Evolutionary conservation across 371 early-diverging fungal species (phyloP).

Genomic region (Mucor circinelloides): DNA sequence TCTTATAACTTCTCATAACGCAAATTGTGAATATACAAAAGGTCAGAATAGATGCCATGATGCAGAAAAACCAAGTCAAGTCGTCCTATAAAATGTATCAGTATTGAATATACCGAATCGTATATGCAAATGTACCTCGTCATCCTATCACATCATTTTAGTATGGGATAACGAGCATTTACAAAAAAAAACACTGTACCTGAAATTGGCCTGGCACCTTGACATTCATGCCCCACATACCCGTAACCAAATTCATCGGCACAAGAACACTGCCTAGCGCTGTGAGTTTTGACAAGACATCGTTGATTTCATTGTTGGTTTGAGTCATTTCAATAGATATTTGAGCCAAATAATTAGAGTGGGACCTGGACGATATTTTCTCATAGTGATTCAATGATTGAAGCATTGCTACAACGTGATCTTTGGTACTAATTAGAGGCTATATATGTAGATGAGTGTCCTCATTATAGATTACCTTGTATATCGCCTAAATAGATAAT

Average conservation of each 20-base stretch:
- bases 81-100: slow-evolving; percentile 30
- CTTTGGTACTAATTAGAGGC: slow-evolving; percentile 28
- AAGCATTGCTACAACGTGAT: slow-evolving; percentile 92
- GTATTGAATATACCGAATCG: background rate
- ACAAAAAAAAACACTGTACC: slow-evolving; percentile 10
- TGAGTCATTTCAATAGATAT: slow-evolving; percentile 95
- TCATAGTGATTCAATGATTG: slow-evolving; percentile 90
- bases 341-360: slow-evolving; percentile 95
- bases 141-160: no score
- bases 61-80: slow-evolving; percentile 69
- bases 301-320: slow-evolving; percentile 87
- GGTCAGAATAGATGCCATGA: slow-evolving; percentile 41
- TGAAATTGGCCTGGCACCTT: slow-evolving; percentile 68
- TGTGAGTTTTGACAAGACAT: slow-evolving; percentile 87
- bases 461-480: slow-evolving; percentile 52
- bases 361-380: slow-evolving; percentile 84
- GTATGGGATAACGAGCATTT: background rate
- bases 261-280: slow-evolving; percentile 89
- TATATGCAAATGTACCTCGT: no score
- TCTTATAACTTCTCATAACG: slow-evolving; percentile 37
- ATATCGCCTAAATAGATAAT: slow-evolving; percentile 89
- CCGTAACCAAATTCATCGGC: slow-evolving; percentile 94
- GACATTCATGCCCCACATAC: slow-evolving; percentile 92
- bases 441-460: background rate
- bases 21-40: slow-evolving; percentile 44